Evolutionary conservation across 345 rosid genomes (phyloP), one percentile per base, ranked within the genome.

Genomic region (Orychophragmus violaceus): DNA sequence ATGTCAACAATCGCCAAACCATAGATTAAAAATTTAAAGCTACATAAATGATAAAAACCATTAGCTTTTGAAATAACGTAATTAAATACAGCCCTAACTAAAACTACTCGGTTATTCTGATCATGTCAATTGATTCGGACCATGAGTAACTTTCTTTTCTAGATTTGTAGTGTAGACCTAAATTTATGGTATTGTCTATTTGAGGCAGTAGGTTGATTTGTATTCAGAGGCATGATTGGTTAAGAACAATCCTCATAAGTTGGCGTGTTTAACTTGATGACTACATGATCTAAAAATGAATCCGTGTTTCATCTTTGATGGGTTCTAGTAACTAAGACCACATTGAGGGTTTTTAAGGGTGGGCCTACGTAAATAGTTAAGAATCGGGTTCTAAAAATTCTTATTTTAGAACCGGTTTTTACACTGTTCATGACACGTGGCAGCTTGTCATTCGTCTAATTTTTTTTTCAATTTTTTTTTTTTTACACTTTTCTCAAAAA

Each of bases 191-290:
- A 35, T 35, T 35, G 39, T 35, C 10, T 35, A 35, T 35, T 35
- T 35, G 39, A 35, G 39, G n/a, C 39, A 1, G 42, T 37, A 37
- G 42, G 42, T 13, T n/a, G 22, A 21, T 4, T 30, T 18, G 6
- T 6, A 3, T 17, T 17, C 51, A 19, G 13, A 56, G 27, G n/a
- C 9, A 28, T 42, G 13, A 21, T 37, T 37, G 44, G 22, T 42
- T 18, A 6, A 18, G 8, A 27, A 3, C 4, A 25, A 36, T 1
- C 44, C 18, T 65, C 61, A 28, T 41, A 39, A 28, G 17, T 66
- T 19, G n/a, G n/a, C 27, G 42, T 66, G 21, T 42, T 66, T 66
- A 54, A 41, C 51, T 48, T 52, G 52, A 41, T 53, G 42, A 19
- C n/a, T 46, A 28, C 39, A 5, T 25, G 53, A 66, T 53, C 42